Conservation (phyloP, 1,139 yeast genomes). For the Debaryomyces subglobosus region DNA sequence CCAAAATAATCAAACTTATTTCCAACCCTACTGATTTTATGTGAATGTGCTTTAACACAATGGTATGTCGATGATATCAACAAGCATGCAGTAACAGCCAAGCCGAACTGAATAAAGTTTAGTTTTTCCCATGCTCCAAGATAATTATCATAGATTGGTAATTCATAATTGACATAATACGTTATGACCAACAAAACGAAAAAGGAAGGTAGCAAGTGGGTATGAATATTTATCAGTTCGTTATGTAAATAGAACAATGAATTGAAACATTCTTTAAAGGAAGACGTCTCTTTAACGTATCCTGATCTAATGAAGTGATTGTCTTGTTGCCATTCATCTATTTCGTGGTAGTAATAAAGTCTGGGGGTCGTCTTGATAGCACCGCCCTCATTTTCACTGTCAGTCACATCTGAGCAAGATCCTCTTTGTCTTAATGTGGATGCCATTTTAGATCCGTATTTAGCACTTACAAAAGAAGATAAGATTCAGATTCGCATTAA, state of each 20-base stretch:
- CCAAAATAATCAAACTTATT: slow-evolving; percentile 88
- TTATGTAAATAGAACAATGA: slow-evolving; percentile 77
- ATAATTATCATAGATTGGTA: slow-evolving; percentile 45
- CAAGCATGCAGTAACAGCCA: slow-evolving; percentile 57
- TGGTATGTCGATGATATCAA: slow-evolving; percentile 79
- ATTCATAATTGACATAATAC: slow-evolving; percentile 26
- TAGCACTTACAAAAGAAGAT: neutral
- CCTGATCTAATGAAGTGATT: slow-evolving; percentile 77
- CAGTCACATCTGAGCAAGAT: neutral
- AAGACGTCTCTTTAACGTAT: slow-evolving; percentile 71
- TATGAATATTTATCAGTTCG: slow-evolving; percentile 80
- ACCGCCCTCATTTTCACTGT: neutral
- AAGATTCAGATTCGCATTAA: neutral
- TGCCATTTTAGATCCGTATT: neutral
- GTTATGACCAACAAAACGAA: slow-evolving; percentile 32
- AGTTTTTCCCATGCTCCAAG: slow-evolving; percentile 45
- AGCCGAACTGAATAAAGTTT: slow-evolving; percentile 43
- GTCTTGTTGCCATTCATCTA: slow-evolving; percentile 87
- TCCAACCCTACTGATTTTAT: slow-evolving; percentile 60
- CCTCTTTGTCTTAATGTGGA: slow-evolving; percentile 3
- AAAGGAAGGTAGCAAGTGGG: slow-evolving; percentile 75
- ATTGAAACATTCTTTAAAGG: slow-evolving; percentile 50
- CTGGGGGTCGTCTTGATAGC: slow-evolving; percentile 2
- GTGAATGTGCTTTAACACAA: slow-evolving; percentile 75
- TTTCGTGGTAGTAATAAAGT: slow-evolving; percentile 37